Evolutionary conservation across 2,329 filamentous ascomycete species (phyloP), one percentile per base, ranked within the genome.

Genomic region (Fusarium circinatum): DNA sequence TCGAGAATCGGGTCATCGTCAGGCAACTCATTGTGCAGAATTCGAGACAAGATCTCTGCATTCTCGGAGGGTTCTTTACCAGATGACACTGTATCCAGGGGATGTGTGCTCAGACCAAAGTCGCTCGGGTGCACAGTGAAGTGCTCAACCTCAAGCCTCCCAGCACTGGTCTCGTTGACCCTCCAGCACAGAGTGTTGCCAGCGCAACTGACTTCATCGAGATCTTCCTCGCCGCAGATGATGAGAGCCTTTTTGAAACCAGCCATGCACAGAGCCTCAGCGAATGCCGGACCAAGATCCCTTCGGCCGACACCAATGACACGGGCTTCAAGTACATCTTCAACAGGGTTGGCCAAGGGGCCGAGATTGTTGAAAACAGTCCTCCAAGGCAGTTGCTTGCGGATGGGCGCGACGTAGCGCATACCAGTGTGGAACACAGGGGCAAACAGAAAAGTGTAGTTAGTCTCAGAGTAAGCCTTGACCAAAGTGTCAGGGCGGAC

Each of bases 361-460:
- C 96, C 96, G 56, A 99, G 89, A 22, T 99, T 90, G 84, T 99
- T 99, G 90, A 99, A 99, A 76, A 99, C 96, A 5, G 96, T 99
- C 78, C 96, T 91, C 88, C 96, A 96, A 66, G 96, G 96, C 28
- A 99, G 89, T 81, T 97, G 93, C 79, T 91, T 93, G 71, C 96
- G 92, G 73, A 98, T 92, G 5, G 92, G 90, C 9, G 95, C 94
- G 44, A 96, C 95, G 82, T 95, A 92, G 81, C 91, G 92, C 92
- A 98, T 98, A 54, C 95, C 96, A 1, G 95, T 94, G 84, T 99
- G 96, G 87, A 98, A 99, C 75, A 96, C 93, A 44, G 96, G 96
- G 0, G 96, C 96, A 80, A 96, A 98, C 36, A 99, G 89, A 84
- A 99, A 99, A 72, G 93, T 93, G 85, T 98, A 99, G 84, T 97